Percentiles rank a stretch among this genome's conserved stretches.
Evolutionary conservation across 179 eudicot genomes (phyloP).

Genomic region (Vitellaria paradoxa): DNA sequence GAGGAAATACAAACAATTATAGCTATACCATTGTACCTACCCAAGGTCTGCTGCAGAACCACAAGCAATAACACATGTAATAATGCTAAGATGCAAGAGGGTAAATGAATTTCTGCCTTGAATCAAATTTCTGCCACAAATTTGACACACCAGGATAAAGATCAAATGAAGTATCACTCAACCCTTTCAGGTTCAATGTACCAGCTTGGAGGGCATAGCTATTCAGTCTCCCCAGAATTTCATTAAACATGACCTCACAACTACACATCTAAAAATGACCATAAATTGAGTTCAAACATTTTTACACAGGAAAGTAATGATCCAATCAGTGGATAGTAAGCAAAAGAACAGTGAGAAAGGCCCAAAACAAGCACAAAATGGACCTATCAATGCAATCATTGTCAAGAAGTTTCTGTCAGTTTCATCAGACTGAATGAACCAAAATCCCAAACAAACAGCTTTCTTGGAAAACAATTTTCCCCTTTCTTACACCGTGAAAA

Average conservation of each 20-base stretch:
- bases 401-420: not conserved
- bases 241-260: not conserved
- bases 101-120: not conserved
- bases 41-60: not conserved
- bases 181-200: not conserved
- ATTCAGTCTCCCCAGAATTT: not conserved
- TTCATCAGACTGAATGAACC: not conserved
- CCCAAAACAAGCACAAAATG: slow-evolving; percentile 4
- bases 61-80: not conserved
- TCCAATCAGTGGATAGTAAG: not conserved
- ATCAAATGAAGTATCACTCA: not conserved
- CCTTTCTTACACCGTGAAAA: not conserved
- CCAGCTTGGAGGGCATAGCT: slow-evolving; percentile 5
- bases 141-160: not conserved
- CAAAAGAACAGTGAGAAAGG: not conserved
- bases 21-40: not conserved
- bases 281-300: not conserved
- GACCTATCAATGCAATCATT: not conserved
- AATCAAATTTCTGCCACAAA: slow-evolving; percentile 4
- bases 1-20: not conserved
- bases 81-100: not conserved
- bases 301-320: not conserved
- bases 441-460: not conserved
- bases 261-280: not conserved
- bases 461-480: not conserved